Base-by-base conservation (phyloP, 2,329 filamentous ascomycete genomes). In the Cryphonectria radicalis region DNA sequence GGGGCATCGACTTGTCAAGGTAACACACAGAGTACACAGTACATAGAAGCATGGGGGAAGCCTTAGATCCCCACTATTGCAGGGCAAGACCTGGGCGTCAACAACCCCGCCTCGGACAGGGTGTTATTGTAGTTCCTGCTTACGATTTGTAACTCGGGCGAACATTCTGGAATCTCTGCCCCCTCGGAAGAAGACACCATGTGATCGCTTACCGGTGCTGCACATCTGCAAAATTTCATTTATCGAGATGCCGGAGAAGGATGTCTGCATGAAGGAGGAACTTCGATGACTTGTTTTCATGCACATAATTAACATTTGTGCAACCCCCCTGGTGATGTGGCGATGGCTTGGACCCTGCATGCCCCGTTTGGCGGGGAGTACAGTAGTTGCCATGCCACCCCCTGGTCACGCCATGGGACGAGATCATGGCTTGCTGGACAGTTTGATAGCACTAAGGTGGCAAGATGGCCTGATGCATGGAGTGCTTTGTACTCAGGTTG, bases 161-260 rank as follows among this genome's bases (percentile, higher is more conserved):
- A 72, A 72, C 46, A 53, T 72, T 72, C 70, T 72, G 43, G 70
- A 72, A 72, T 66, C 66, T 37, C 59, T n/a, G 1, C 46, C 17
- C 28, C n/a, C 11, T 40, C 22, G 13, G 32, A 13, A 43, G 5
- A 43, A 25, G 37, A 64, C 62, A 59, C 55, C 55, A 59, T 59
- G 55, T 57, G 5, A 28, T 28, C 11, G 14, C 32, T 4, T 37
- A 37, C 32, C 40, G 59, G 19, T 50, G 22, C 46, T 50, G 43
- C 19, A 17, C 17, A 4, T 50, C 43, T 50, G 19, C 43, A 46
- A 7, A 46, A 17, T 7, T 6, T 46, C 17, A 50, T 2, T 50
- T 17, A 50, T 19, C 17, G 43, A 50, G 43, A 22, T 50, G 43
- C 43, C 17, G 19, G 46, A n/a, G 46, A n/a, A 50, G 5, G 46